Conservation (phyloP, 805 yeast species). For the Komagataella pseudopastoris region DNA sequence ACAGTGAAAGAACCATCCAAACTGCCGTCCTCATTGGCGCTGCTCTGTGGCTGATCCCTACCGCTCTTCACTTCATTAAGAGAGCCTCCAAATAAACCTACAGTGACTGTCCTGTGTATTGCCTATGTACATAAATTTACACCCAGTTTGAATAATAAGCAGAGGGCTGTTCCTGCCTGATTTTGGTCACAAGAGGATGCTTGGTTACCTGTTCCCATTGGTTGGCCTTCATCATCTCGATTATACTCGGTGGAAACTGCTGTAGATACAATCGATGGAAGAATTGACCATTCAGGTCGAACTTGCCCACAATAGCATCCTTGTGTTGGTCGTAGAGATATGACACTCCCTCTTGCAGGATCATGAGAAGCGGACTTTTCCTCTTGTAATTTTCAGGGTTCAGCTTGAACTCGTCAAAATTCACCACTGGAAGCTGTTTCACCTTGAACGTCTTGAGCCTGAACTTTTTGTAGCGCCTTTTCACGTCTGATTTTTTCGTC, state of each 20-base stretch:
- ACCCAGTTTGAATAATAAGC: constrained; percentile 1
- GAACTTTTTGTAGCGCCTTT: not conserved
- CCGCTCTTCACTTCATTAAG: constrained; percentile 37
- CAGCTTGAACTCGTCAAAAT: constrained; percentile 4
- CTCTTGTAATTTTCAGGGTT: constrained; percentile 2
- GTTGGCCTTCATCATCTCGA: not conserved
- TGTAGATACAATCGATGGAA: constrained; percentile 3
- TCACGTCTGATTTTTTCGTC: not conserved
- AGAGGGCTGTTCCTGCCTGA: not conserved
- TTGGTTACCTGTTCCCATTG: not conserved
- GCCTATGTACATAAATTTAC: not conserved
- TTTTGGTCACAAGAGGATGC: not conserved
- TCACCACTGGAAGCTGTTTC: constrained; percentile 2
- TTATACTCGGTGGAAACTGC: not conserved
- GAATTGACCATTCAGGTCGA: constrained; percentile 4
- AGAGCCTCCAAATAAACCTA: constrained; percentile 8
- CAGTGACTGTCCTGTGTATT: not conserved
- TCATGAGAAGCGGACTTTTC: constrained; percentile 1
- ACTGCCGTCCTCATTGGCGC: constrained; percentile 52
- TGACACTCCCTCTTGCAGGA: constrained; percentile 4
- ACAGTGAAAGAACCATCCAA: constrained; percentile 43
- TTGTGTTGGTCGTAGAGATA: constrained; percentile 1
- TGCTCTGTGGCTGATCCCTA: constrained; percentile 47
- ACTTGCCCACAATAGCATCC: constrained; percentile 1
- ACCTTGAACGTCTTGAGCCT: not conserved